phyloP scores from a whole-genome alignment of 345 rosid species.

The Gossypium bickii region DNA sequence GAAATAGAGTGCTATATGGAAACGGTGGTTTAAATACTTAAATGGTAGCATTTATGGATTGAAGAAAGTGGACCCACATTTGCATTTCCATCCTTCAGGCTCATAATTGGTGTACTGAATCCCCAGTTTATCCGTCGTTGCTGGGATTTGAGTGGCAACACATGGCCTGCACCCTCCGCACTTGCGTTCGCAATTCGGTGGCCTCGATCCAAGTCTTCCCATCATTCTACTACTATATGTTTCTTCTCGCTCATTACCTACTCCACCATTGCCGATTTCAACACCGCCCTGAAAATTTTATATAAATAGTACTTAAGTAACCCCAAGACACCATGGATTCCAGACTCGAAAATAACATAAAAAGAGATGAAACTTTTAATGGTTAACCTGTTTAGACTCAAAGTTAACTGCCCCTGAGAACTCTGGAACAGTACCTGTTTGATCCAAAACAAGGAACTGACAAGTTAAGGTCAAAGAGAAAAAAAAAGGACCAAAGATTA shows the following conservation, averaged over 20 bases:
- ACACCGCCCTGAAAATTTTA: not conserved
- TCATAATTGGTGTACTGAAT: conserved; percentile 27
- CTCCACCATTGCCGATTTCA: not conserved
- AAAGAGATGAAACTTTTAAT: not conserved
- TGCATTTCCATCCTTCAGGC: conserved; percentile 37
- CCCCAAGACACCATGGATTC: no score
- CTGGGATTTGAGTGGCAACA: conserved; percentile 22
- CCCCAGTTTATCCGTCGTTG: conserved; percentile 10
- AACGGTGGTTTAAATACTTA: not conserved
- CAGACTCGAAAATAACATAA: not conserved
- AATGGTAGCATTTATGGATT: conserved; percentile 13
- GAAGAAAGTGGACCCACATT: conserved; percentile 26
- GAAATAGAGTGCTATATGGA: not conserved
- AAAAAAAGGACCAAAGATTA: not conserved
- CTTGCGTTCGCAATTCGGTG: conserved; percentile 22
- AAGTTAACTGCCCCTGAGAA: not conserved
- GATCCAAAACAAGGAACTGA: not conserved
- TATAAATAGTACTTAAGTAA: no score
- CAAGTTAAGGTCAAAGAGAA: not conserved
- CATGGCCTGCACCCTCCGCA: conserved; percentile 25
- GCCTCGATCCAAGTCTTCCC: conserved; percentile 24
- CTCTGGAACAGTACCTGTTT: conserved; percentile 1
- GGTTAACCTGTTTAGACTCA: not conserved
- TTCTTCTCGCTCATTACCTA: not conserved
- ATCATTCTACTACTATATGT: not conserved